Evolutionary conservation across 306 rosid species (phyloP).

Genomic region (Vigna unguiculata): DNA sequence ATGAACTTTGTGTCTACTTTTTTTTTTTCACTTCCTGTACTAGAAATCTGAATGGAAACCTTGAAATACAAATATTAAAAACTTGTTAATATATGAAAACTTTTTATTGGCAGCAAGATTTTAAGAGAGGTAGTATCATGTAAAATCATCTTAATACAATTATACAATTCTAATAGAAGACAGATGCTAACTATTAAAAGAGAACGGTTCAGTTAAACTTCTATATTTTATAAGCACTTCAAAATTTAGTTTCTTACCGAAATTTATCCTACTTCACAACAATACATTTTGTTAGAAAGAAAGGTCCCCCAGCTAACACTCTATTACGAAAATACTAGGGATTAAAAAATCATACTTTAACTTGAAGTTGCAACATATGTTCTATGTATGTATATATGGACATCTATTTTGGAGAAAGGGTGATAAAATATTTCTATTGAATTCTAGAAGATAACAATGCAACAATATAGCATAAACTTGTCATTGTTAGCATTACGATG

Average conservation of each 20-base stretch:
- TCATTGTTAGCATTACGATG: slow-evolving; percentile 4
- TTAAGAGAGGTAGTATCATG: neutral
- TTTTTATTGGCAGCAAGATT: neutral
- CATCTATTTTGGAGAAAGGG: neutral
- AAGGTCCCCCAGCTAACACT: neutral
- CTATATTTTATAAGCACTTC: neutral
- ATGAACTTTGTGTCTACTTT: neutral
- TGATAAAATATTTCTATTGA: neutral
- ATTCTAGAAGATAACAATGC: neutral
- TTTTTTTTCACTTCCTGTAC: no score
- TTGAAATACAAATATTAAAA: neutral
- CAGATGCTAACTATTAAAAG: neutral
- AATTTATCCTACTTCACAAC: neutral
- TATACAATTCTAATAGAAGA: no score
- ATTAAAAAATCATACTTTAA: neutral
- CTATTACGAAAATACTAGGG: neutral
- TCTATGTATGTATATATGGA: neutral
- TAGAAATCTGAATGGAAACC: neutral
- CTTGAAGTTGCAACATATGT: neutral
- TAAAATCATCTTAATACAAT: neutral
- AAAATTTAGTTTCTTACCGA: neutral
- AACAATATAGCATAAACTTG: neutral
- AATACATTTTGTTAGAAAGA: neutral
- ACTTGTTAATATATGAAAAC: neutral
- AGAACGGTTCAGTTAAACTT: neutral